phyloP scores from a whole-genome alignment of 257 asterid species.

The Solanum lycopersicoides region DNA sequence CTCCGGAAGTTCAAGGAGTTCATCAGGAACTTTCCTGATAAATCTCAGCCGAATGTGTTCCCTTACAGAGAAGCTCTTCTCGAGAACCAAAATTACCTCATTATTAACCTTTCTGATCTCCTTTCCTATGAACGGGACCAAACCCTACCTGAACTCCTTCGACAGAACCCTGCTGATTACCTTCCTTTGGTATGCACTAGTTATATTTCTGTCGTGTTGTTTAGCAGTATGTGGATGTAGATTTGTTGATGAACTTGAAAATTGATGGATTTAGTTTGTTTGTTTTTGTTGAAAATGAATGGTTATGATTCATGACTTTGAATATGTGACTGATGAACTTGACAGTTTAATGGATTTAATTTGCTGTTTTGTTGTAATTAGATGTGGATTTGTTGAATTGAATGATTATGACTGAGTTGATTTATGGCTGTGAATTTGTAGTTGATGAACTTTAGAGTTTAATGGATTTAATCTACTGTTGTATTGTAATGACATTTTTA shows the following conservation, averaged over 20 bases:
- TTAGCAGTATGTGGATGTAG: not conserved
- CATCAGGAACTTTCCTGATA: slow-evolving; percentile 73
- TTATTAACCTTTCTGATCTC: slow-evolving; percentile 70
- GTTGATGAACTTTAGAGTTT: not conserved
- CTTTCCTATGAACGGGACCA: slow-evolving; percentile 84
- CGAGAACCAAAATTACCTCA: slow-evolving; percentile 62
- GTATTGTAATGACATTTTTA: not conserved
- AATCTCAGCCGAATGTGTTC: slow-evolving; percentile 66
- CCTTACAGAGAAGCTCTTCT: slow-evolving; percentile 86
- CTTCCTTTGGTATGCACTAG: slow-evolving; percentile 60
- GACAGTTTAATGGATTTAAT: not conserved
- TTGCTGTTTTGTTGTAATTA: not conserved
- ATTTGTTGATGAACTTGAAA: not conserved
- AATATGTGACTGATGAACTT: not conserved
- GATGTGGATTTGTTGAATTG: not conserved
- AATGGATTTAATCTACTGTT: not conserved
- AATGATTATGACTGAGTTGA: not conserved
- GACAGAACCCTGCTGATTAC: slow-evolving; percentile 81
- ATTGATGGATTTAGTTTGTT: not conserved
- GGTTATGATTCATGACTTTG: not conserved
- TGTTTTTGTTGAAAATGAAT: not conserved
- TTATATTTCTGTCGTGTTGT: not conserved
- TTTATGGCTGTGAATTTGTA: not conserved
- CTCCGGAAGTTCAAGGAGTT: slow-evolving; percentile 91
- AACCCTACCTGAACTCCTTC: slow-evolving; percentile 66